Percentiles rank a stretch among this genome's conserved stretches.
These are phyloP conservation scores for Saccharomyces hybrid DNA, from an alignment of 1,139 yeast species.

Conservation along the genomic window DNA sequence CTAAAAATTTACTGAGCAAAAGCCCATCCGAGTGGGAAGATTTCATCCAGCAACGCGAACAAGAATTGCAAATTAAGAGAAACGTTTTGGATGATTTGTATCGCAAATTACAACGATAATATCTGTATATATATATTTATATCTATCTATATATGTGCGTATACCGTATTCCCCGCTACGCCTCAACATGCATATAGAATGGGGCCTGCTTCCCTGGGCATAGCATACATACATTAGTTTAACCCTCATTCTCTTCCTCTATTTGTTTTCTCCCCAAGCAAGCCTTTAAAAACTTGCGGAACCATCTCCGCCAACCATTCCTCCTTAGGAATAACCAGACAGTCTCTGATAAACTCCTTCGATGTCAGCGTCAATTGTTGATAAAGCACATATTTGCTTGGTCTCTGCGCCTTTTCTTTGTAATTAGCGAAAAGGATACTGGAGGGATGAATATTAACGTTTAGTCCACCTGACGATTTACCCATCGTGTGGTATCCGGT, in stretches of 20 bases:
- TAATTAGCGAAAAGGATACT: constrained; percentile 23
- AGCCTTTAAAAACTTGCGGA: constrained; percentile 39
- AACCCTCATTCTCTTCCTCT: neutral
- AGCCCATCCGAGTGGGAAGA: constrained; percentile 26
- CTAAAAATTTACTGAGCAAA: constrained; percentile 21
- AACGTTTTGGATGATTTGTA: constrained; percentile 11
- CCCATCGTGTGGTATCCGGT: constrained; percentile 54
- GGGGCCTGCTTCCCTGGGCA: neutral
- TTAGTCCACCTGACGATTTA: constrained; percentile 21
- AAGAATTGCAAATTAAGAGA: constrained; percentile 24
- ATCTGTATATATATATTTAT: neutral
- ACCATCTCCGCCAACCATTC: constrained; percentile 57
- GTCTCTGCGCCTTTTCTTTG: constrained; percentile 47
- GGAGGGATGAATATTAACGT: constrained; percentile 79
- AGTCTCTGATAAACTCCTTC: constrained; percentile 84
- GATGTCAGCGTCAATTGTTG: constrained; percentile 82
- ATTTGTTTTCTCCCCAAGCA: neutral
- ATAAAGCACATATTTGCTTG: constrained; percentile 64
- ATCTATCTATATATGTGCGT: neutral
- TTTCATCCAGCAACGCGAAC: constrained; percentile 17
- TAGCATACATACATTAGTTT: neutral
- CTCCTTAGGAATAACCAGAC: constrained; percentile 61
- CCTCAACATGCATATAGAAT: neutral
- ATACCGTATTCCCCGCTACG: neutral
- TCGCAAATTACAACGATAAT: neutral